These are phyloP conservation scores for Priceomyces medius DNA, from an alignment of 805 yeast species.

Conservation along the genomic window DNA sequence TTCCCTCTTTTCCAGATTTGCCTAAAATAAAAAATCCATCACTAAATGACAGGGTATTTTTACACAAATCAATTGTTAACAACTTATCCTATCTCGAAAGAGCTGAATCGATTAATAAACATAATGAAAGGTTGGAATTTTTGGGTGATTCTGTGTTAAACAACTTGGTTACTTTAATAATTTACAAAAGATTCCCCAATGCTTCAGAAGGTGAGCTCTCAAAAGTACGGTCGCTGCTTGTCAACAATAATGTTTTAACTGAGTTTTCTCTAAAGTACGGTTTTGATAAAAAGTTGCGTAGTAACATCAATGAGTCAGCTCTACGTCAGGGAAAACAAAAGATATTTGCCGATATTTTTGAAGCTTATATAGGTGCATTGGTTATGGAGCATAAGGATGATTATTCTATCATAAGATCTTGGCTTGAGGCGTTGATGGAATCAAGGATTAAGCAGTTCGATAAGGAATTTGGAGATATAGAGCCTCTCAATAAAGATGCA, in stretches of 20 bases:
- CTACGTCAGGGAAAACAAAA: constrained; percentile 60
- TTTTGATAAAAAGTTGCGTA: constrained; percentile 55
- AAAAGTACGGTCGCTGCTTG: constrained; percentile 62
- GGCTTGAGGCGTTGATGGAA: constrained; percentile 56
- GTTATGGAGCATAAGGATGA: constrained; percentile 55
- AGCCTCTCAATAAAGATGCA: constrained; percentile 60
- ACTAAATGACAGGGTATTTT: constrained; percentile 69
- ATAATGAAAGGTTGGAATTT: constrained; percentile 87
- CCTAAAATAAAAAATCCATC: constrained; percentile 64
- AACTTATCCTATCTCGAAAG: constrained; percentile 56
- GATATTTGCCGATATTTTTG: constrained; percentile 84
- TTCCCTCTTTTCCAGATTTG: constrained; percentile 51
- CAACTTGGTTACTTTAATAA: constrained; percentile 64
- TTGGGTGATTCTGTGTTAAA: constrained; percentile 86
- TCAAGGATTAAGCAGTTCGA: constrained; percentile 40
- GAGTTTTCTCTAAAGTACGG: constrained; percentile 71
- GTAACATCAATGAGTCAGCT: constrained; percentile 46
- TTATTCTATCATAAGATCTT: constrained; percentile 48
- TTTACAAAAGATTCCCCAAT: constrained; percentile 63
- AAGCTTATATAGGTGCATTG: constrained; percentile 90
- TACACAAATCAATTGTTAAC: constrained; percentile 73
- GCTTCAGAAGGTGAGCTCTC: constrained; percentile 83
- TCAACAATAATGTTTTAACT: constrained; percentile 69
- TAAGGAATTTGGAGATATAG: constrained; percentile 29
- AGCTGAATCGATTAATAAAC: constrained; percentile 56